Conservation (phyloP, 2,329 filamentous ascomycete genomes). For the Samsoniella hepiali region DNA sequence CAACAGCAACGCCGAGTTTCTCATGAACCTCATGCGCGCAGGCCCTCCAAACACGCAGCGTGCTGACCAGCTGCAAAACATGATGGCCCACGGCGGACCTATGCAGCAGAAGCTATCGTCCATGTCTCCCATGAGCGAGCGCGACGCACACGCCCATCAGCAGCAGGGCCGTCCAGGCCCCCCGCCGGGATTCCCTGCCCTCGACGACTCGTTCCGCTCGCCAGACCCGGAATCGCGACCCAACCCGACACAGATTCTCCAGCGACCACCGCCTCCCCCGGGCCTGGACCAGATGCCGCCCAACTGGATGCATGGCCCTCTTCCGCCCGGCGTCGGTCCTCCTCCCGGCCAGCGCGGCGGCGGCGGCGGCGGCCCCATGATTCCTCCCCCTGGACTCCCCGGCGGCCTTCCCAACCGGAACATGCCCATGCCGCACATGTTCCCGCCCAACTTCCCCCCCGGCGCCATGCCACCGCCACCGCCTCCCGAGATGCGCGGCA, state of each 20-base stretch:
- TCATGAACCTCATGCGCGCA: slow-evolving; percentile 75
- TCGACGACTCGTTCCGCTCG: slow-evolving; percentile 50
- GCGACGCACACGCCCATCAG: slow-evolving; percentile 23
- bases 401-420: slow-evolving; percentile 37
- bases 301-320: slow-evolving; percentile 49
- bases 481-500: slow-evolving; percentile 48
- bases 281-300: slow-evolving; percentile 60
- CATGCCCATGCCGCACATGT: slow-evolving; percentile 56
- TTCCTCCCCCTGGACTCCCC: slow-evolving; percentile 57
- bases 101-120: slow-evolving; percentile 21
- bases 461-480: slow-evolving; percentile 47
- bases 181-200: slow-evolving; percentile 45
- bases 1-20: slow-evolving; percentile 73
- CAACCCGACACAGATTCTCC: slow-evolving; percentile 60
- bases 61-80: slow-evolving; percentile 45
- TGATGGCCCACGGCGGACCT: slow-evolving; percentile 39
- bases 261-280: slow-evolving; percentile 54
- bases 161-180: slow-evolving; percentile 44
- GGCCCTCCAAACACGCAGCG: slow-evolving; percentile 47
- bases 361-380: slow-evolving; percentile 48
- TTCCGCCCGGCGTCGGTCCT: slow-evolving; percentile 32
- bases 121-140: slow-evolving; percentile 12
- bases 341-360: slow-evolving; percentile 22
- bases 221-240: slow-evolving; percentile 43
- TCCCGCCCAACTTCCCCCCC: slow-evolving; percentile 59